Evolutionary conservation across 148 eudicot genomes (phyloP).

Genomic region (Cornus florida): DNA sequence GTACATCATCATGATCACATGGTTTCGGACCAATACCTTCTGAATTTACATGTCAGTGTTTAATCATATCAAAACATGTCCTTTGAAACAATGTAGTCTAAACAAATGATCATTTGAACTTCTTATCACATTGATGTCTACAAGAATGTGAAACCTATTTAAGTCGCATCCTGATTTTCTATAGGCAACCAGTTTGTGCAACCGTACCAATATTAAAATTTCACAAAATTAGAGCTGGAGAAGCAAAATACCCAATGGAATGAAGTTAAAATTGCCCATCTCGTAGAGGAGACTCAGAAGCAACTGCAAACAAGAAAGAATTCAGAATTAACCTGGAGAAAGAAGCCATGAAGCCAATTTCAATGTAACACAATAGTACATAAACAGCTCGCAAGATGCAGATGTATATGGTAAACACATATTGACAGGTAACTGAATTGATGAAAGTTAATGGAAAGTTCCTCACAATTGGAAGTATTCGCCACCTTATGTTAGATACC

Average conservation of each 20-base stretch:
- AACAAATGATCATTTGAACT: background rate
- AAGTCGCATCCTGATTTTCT: background rate
- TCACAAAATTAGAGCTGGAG: background rate
- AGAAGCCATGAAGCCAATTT: background rate
- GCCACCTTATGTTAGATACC: too few relatives aligned
- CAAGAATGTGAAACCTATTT: background rate
- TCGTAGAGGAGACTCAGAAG: constrained; percentile 14
- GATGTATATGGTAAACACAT: background rate
- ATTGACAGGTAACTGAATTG: background rate
- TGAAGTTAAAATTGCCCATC: constrained; percentile 6
- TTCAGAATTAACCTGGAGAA: background rate
- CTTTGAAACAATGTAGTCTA: background rate
- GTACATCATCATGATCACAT: background rate
- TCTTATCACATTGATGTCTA: background rate
- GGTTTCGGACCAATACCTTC: background rate
- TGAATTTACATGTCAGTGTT: too few relatives aligned
- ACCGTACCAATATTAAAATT: background rate
- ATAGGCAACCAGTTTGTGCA: background rate
- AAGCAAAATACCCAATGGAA: constrained; percentile 12
- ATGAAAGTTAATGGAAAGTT: background rate
- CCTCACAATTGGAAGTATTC: background rate
- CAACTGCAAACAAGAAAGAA: constrained; percentile 11
- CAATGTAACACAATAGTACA: too few relatives aligned
- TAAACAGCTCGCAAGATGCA: background rate
- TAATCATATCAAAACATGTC: too few relatives aligned